Evolutionary conservation across 106 monocot genomes (phyloP).

Genomic region (Phalaenopsis aphrodite): DNA sequence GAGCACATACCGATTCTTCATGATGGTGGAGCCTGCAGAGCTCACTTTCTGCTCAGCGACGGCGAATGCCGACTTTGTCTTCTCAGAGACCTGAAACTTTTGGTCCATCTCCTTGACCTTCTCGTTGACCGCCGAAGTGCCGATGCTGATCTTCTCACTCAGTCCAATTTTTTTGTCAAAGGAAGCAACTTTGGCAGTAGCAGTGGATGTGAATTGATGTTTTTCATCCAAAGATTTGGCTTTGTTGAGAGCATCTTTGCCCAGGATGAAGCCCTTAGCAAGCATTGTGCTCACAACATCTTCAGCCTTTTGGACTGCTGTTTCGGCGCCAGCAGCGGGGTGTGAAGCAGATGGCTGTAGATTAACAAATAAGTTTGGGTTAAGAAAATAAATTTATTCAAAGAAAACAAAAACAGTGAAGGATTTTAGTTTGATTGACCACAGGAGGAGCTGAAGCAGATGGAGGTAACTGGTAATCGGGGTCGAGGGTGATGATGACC

Average conservation of each 20-base stretch:
- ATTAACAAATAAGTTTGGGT: not conserved
- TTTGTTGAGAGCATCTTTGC: slow-evolving; percentile 66
- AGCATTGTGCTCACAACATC: slow-evolving; percentile 74
- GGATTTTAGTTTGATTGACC: slow-evolving; percentile 7
- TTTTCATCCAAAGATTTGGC: slow-evolving; percentile 83
- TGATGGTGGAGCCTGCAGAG: slow-evolving; percentile 67
- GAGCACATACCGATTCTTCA: slow-evolving; percentile 73
- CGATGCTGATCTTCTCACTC: slow-evolving; percentile 58
- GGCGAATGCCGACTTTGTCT: slow-evolving; percentile 62
- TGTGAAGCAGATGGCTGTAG: slow-evolving; percentile 25
- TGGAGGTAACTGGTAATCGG: slow-evolving; percentile 63
- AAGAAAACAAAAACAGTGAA: not conserved
- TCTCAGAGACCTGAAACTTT: slow-evolving; percentile 83
- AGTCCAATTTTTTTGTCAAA: slow-evolving; percentile 71
- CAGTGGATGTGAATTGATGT: slow-evolving; percentile 76
- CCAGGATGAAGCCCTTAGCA: slow-evolving; percentile 76
- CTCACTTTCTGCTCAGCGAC: slow-evolving; percentile 82
- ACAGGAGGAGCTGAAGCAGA: slow-evolving; percentile 16
- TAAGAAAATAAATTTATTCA: not conserved
- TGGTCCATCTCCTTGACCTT: slow-evolving; percentile 89
- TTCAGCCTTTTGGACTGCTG: slow-evolving; percentile 75
- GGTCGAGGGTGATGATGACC: slow-evolving; percentile 55
- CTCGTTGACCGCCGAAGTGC: slow-evolving; percentile 59
- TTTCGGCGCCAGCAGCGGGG: slow-evolving; percentile 21
- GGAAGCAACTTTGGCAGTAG: slow-evolving; percentile 55